phyloP scores from a whole-genome alignment of 116 monocot species.

The Cymodocea nodosa region DNA sequence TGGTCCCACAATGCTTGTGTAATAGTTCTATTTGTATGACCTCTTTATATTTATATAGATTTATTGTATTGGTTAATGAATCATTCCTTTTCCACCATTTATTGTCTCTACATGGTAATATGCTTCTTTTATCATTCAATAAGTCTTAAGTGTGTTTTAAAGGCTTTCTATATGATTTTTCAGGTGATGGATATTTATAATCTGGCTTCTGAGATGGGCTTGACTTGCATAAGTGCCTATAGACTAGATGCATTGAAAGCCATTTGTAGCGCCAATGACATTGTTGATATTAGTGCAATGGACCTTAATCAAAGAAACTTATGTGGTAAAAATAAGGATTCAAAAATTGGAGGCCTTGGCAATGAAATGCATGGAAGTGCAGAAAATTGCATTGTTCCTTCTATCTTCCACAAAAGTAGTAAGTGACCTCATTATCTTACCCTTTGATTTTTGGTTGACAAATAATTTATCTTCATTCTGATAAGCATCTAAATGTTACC shows the following conservation, averaged over 20 bases:
- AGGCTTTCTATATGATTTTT: slow-evolving; percentile 4
- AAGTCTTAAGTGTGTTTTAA: neutral
- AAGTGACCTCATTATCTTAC: neutral
- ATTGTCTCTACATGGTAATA: too few species aligned
- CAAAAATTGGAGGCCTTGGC: neutral
- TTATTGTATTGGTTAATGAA: too few species aligned
- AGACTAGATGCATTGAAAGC: slow-evolving; percentile 85
- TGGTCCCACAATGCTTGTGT: too few species aligned
- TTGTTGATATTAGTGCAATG: neutral
- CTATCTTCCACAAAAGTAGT: slow-evolving; percentile 4
- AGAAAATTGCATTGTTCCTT: slow-evolving; percentile 3
- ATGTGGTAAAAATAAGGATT: slow-evolving; percentile 5
- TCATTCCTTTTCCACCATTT: too few species aligned
- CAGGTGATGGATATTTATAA: slow-evolving; percentile 82
- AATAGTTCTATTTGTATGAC: too few species aligned
- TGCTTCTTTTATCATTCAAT: neutral
- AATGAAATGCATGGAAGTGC: neutral
- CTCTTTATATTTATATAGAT: too few species aligned
- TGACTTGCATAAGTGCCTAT: slow-evolving; percentile 81
- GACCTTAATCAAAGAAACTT: slow-evolving; percentile 10
- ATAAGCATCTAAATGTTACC: too few species aligned
- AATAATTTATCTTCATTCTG: neutral
- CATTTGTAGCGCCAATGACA: slow-evolving; percentile 17
- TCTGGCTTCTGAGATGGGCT: slow-evolving; percentile 81
- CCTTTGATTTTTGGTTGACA: neutral